Evolutionary conservation across 23 red algal genomes (phyloP).

Genomic region (Gracilaria vermiculophylla): DNA sequence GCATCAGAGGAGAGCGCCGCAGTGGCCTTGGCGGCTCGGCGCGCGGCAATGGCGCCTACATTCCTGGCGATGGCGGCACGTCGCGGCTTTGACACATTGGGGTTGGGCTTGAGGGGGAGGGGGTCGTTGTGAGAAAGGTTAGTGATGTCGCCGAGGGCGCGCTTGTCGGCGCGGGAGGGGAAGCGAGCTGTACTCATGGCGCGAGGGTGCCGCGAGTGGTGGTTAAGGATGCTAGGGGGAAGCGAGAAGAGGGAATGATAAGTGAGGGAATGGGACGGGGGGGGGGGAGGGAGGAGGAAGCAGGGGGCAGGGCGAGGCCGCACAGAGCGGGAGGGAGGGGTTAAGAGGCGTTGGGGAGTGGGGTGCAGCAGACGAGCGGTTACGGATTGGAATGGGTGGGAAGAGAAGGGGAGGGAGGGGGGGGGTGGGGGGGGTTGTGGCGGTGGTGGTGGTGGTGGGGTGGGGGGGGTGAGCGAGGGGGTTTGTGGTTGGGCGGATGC

Average conservation of each 20-base stretch:
- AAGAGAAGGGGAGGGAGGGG: not conserved
- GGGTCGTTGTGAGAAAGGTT: constrained; percentile 60
- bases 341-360: not conserved
- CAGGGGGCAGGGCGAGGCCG: not conserved
- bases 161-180: constrained; percentile 59
- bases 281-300: not conserved
- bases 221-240: not conserved
- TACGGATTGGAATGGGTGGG: not conserved
- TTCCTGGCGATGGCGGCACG: constrained; percentile 9
- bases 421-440: not conserved
- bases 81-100: constrained; percentile 18
- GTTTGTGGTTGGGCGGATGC: too few relatives aligned
- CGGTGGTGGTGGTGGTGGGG: not conserved
- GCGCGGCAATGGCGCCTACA: constrained; percentile 22
- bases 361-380: not conserved
- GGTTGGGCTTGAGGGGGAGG: not conserved
- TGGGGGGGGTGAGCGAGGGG: not conserved
- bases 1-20: not conserved
- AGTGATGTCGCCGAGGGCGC: constrained; percentile 88
- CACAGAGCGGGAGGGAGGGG: not conserved
- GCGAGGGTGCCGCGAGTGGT: not conserved
- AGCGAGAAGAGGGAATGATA: not conserved
- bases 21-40: constrained; percentile 50
- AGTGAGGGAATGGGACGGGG: not conserved
- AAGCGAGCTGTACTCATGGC: constrained; percentile 29